Evolutionary conservation across 257 asterid genomes (phyloP), one percentile per base, ranked within the genome.

Genomic region (Gentiana dahurica): DNA sequence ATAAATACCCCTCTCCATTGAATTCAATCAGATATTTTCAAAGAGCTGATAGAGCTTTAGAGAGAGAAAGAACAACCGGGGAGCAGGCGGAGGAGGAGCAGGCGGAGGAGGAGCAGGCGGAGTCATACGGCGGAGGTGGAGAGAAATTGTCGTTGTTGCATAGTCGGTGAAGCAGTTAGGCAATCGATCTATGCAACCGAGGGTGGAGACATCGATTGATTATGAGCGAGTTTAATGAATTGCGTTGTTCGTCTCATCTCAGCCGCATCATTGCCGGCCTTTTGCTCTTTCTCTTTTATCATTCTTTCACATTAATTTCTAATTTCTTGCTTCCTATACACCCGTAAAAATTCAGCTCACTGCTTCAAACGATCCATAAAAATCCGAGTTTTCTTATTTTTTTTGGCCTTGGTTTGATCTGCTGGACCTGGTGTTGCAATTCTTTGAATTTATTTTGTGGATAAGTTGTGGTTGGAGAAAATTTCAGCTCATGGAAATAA

Each of bases 291-390:
- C 89, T 91, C 53, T 82, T 87, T 48, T 91, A 74, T 64, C 96
- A 91, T 70, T 91, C 98, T 0, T 81, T 64, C 48, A 86, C 75
- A 70, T 80, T 89, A 70, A 84, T 92, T 72, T 92, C 99, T 12
- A 92, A 92, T 88, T 92, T 92, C 55, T 86, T 95, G 47, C 59
- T 81, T 81, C 99, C 95, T 88, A 92, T 92, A 92, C 97, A 88
- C 58, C 95, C 79, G 68, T 80, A 68, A 75, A 47, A 57, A 50
- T 34, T 24, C 24, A 24, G 24, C 24, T 24, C 24, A 24, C 24
- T 24, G 24, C 24, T 24, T 24, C 1, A 24, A 24, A 24, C 24
- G 24, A 24, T 24, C 24, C 24, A 24, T 24, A 24, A 24, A 24
- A 24, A 24, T 24, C 24, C 24, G 24, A 24, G 24, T 24, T 24